These are phyloP conservation scores for Hygrocybe coccinea DNA, from an alignment of 768 basidiomycete genomes.

Conservation along the genomic window DNA sequence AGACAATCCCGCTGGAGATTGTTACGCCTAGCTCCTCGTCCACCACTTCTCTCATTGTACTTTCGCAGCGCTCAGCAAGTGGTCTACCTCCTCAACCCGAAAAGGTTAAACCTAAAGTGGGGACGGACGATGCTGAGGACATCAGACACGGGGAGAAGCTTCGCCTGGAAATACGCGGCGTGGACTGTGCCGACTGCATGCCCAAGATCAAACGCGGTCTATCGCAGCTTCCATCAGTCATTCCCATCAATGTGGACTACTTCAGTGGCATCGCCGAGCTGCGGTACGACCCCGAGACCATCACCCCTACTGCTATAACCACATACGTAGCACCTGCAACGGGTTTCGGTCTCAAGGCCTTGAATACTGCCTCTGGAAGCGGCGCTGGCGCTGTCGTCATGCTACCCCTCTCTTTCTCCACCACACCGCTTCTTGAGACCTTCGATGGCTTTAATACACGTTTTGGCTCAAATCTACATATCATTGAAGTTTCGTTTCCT, in stretches of 20 bases:
- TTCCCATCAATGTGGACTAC: slow-evolving; percentile 10
- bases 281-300: slow-evolving; percentile 14
- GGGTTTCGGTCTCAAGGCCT: slow-evolving; percentile 16
- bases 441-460: slow-evolving; percentile 10
- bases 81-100: not conserved
- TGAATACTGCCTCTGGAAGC: slow-evolving; percentile 1
- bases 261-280: slow-evolving; percentile 16
- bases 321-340: slow-evolving; percentile 17
- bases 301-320: slow-evolving; percentile 15
- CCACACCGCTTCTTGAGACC: not conserved
- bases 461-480: slow-evolving; percentile 6
- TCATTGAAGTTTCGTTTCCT: slow-evolving; percentile 15
- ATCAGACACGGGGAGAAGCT: slow-evolving; percentile 9
- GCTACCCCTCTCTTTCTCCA: slow-evolving; percentile 12
- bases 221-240: slow-evolving; percentile 16
- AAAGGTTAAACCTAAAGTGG: not conserved
- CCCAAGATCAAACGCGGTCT: slow-evolving; percentile 17
- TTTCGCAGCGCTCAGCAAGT: not conserved
- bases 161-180: slow-evolving; percentile 19
- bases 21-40: not conserved
- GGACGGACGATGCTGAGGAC: not conserved
- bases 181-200: slow-evolving; percentile 21
- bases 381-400: slow-evolving; percentile 2
- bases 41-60: not conserved
- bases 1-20: too few relatives aligned